phyloP scores from a whole-genome alignment of 169 alveolate species.

The Cryptosporidium tyzzeri region DNA sequence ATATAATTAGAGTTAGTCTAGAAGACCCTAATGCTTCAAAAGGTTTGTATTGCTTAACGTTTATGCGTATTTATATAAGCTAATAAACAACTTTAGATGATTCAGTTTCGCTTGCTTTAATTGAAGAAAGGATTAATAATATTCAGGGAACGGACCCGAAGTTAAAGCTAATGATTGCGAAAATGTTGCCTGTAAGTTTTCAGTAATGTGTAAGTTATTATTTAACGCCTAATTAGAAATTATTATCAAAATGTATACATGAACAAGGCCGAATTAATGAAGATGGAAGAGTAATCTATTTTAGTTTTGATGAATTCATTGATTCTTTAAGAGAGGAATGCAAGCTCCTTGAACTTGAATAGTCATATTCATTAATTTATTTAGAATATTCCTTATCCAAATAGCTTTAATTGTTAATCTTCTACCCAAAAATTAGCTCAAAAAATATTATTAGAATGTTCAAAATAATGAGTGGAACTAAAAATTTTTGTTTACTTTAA shows the following conservation, averaged over 20 bases:
- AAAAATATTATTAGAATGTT: constrained; percentile 56
- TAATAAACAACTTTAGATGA: constrained; percentile 15
- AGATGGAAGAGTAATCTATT: constrained; percentile 6
- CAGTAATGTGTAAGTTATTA: background rate
- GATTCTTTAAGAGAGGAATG: constrained; percentile 48
- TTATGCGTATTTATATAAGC: background rate
- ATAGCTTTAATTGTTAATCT: background rate
- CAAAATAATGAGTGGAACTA: constrained; percentile 68
- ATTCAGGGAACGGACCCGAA: constrained; percentile 58
- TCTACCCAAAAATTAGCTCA: constrained; percentile 66
- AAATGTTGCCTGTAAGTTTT: constrained; percentile 53
- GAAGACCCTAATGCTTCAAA: background rate
- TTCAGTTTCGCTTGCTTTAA: constrained; percentile 19
- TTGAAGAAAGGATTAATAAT: constrained; percentile 58
- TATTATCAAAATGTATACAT: background rate
- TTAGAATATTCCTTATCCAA: background rate
- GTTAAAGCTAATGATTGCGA: constrained; percentile 60
- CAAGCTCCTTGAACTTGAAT: constrained; percentile 61
- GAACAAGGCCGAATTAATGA: background rate
- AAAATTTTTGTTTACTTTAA: background rate
- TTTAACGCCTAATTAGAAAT: constrained; percentile 7
- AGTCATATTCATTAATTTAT: background rate
- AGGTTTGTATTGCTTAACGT: background rate
- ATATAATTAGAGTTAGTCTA: background rate
- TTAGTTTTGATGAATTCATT: constrained; percentile 27